Base-by-base conservation (phyloP, 352 stramenopile species). In the Phytophthora pisi region DNA sequence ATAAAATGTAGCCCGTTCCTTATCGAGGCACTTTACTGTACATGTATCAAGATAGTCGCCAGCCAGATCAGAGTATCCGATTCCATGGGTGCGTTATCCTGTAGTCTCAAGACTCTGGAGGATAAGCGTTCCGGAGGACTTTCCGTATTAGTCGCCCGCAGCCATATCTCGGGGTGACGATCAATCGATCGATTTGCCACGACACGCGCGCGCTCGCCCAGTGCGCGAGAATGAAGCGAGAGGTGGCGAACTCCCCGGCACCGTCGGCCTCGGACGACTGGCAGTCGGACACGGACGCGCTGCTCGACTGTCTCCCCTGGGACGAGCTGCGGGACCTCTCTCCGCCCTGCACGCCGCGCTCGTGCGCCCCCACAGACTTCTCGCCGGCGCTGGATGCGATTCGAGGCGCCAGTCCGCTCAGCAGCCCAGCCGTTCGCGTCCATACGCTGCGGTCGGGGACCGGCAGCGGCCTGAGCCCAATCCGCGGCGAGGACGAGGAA, bases 251-350 rank as follows among this genome's bases (percentile, higher is more conserved):
- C 3, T 49, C 31, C 18, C 20, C 26, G 3, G 4, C 45, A 5
- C 18, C 34, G 18, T 45, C 51, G 5, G 20, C 49, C 2, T 43
- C 40, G 40, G 40, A 20, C 30, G 52, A 49, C 13, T 70, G 46
- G 30, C 31, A 45, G 49, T 61, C 42, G 30, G 62, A 64, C 24
- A 23, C 55, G 5, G 61, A 65, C 26, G 42, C 61, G 7, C 43
- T 68, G 10, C 49, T 70, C 4, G 50, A 66, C 42, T 34, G 2
- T 3, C 47, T 74, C 53, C 70, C 56, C 55, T 70, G 53, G 66
- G 66, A 66, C 61, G 66, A 70, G 30, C 20, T 69, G 3, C 58
- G 43, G 7, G 45, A 24, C 3, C 28, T 68, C 0, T 63, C 58
- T 11, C 23, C 51, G 3, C 57, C 50, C 9, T 46, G 59, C 8